Conservation (phyloP, 75 land plant genomes). For the Cryptomeria japonica region DNA sequence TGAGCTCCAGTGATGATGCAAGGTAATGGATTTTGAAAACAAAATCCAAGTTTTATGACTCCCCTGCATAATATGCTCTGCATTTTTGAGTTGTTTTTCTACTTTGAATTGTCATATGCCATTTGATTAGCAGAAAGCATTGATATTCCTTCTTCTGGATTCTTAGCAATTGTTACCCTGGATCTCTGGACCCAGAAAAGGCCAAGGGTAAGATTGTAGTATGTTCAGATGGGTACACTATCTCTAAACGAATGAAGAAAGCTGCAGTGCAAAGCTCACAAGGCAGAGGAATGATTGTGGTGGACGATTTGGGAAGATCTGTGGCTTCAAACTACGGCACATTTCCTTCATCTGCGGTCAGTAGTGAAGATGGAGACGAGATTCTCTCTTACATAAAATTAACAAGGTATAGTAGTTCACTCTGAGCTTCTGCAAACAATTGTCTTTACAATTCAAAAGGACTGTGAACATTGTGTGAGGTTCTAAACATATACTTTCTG, state of each 20-base stretch:
- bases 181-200: slow-evolving; percentile 60
- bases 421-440: not conserved
- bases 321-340: slow-evolving; percentile 50
- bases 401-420: slow-evolving; percentile 36
- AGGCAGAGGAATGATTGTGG: slow-evolving; percentile 59
- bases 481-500: not conserved
- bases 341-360: slow-evolving; percentile 48
- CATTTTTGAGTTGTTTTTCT: not conserved
- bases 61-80: too few relatives aligned
- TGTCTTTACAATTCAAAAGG: too few relatives aligned
- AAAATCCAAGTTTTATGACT: not conserved
- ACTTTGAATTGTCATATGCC: not conserved
- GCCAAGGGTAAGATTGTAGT: slow-evolving; percentile 65
- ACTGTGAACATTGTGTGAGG: too few relatives aligned
- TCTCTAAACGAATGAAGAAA: slow-evolving; percentile 38
- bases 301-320: slow-evolving; percentile 25
- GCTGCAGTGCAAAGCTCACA: slow-evolving; percentile 47
- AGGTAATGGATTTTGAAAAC: slow-evolving; percentile 32
- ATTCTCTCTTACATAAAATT: slow-evolving; percentile 63
- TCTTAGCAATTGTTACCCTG: slow-evolving; percentile 63
- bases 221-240: slow-evolving; percentile 35
- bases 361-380: slow-evolving; percentile 33
- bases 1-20: slow-evolving; percentile 48
- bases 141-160: not conserved
- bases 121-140: not conserved